Conservation (phyloP, 768 basidiomycete genomes). For the Trametes coccinea region DNA sequence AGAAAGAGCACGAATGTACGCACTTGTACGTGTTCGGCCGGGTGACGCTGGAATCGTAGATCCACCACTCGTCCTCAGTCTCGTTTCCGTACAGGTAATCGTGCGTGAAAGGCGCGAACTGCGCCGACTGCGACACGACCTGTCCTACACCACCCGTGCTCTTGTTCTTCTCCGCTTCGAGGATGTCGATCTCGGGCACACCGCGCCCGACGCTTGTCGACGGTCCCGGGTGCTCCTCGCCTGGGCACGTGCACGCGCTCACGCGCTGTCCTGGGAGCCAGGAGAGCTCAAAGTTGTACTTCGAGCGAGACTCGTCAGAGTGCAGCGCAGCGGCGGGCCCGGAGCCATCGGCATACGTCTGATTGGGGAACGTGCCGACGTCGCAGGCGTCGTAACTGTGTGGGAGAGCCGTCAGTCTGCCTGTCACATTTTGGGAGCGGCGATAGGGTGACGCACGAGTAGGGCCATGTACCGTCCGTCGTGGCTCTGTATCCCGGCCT, state of each 20-base stretch:
- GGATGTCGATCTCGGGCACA: slow-evolving; percentile 81
- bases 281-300: slow-evolving; percentile 63
- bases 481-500: slow-evolving; percentile 79
- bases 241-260: slow-evolving; percentile 75
- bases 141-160: slow-evolving; percentile 39
- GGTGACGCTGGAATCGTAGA: slow-evolving; percentile 39
- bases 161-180: slow-evolving; percentile 76
- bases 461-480: slow-evolving; percentile 84
- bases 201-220: slow-evolving; percentile 53
- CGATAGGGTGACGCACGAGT: slow-evolving; percentile 51
- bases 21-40: slow-evolving; percentile 39
- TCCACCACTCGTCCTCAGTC: slow-evolving; percentile 34
- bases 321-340: slow-evolving; percentile 64
- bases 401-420: neutral
- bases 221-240: slow-evolving; percentile 80
- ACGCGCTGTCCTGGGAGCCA: slow-evolving; percentile 79
- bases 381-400: slow-evolving; percentile 56
- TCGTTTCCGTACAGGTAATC: slow-evolving; percentile 43
- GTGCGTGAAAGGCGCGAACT: slow-evolving; percentile 63
- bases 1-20: slow-evolving; percentile 22
- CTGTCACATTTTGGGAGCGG: neutral
- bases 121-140: slow-evolving; percentile 72
- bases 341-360: slow-evolving; percentile 44
- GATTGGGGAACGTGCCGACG: slow-evolving; percentile 57
- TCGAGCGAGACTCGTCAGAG: slow-evolving; percentile 45